Conservation (phyloP, 2,329 filamentous ascomycete species). For the Cryphonectria parasitica region DNA sequence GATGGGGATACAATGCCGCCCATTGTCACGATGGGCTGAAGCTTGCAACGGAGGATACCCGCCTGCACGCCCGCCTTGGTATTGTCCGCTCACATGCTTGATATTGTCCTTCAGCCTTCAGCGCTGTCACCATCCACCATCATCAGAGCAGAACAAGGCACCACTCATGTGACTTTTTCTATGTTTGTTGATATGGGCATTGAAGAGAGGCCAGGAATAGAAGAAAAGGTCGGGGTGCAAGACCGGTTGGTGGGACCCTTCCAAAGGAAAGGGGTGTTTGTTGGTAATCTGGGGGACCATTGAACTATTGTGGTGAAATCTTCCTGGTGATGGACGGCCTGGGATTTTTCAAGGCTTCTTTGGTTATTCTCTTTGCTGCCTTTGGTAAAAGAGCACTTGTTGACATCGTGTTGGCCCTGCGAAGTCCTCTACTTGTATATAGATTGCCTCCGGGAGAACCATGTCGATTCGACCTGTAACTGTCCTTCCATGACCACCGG, state of each 20-base stretch:
- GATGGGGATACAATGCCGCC: background rate
- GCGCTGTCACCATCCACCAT: background rate
- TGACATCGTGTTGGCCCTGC: background rate
- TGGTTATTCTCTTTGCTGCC: background rate
- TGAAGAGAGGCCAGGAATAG: background rate
- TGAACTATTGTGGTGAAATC: background rate
- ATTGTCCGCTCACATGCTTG: slow-evolving; percentile 15
- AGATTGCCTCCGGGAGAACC: background rate
- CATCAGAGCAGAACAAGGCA: background rate
- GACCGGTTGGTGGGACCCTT: slow-evolving; percentile 7
- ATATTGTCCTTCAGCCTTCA: background rate
- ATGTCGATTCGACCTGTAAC: background rate
- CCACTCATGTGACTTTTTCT: background rate
- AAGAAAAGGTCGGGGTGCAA: background rate
- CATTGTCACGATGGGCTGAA: background rate
- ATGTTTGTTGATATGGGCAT: too few species aligned
- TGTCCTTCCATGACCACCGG: slow-evolving; percentile 2
- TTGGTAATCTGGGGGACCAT: background rate
- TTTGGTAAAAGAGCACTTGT: background rate
- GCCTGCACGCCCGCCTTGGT: slow-evolving; percentile 17
- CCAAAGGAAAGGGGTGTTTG: background rate
- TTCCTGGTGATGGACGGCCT: background rate
- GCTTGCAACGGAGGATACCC: background rate
- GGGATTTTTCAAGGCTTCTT: background rate
- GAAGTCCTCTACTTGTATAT: background rate